These are phyloP conservation scores for Mercurialis annua DNA, from an alignment of 345 rosid genomes.

Conservation along the genomic window DNA sequence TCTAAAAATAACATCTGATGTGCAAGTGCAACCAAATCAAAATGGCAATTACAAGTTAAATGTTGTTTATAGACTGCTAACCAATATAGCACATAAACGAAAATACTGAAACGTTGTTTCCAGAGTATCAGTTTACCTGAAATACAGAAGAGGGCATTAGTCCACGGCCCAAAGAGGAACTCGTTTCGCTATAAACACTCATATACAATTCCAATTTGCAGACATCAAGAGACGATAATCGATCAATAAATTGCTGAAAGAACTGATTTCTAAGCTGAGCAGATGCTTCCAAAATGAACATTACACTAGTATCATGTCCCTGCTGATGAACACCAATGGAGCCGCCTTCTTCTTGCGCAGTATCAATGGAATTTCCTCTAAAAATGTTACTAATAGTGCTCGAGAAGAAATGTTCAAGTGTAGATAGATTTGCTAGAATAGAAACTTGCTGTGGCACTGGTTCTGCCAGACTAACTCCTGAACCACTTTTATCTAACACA, in stretches of 20 bases:
- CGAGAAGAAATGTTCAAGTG: conserved; percentile 38
- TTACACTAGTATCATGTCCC: conserved; percentile 31
- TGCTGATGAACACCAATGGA: conserved; percentile 22
- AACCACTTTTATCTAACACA: conserved; percentile 20
- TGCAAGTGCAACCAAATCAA: conserved; percentile 11
- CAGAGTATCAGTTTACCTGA: conserved; percentile 41
- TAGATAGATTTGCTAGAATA: conserved; percentile 44
- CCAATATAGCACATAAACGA: neutral
- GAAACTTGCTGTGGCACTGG: conserved; percentile 44
- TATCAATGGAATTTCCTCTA: conserved; percentile 6
- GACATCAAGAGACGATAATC: conserved; percentile 27
- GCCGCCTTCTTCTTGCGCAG: conserved; percentile 18
- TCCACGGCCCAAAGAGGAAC: conserved; percentile 12
- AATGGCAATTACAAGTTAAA: neutral
- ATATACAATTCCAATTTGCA: conserved; percentile 12
- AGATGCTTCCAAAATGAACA: conserved; percentile 32
- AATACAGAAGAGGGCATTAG: conserved; percentile 39
- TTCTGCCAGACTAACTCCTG: conserved; percentile 28
- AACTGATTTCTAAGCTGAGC: conserved; percentile 38
- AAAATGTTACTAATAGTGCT: conserved; percentile 30
- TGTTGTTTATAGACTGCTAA: neutral
- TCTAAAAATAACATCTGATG: conserved; percentile 53
- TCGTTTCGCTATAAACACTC: conserved; percentile 10
- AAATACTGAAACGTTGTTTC: neutral
- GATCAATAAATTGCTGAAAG: conserved; percentile 34